These are phyloP conservation scores for Microcyclospora pomicola DNA, from an alignment of 2,329 filamentous ascomycete genomes.

Conservation along the genomic window DNA sequence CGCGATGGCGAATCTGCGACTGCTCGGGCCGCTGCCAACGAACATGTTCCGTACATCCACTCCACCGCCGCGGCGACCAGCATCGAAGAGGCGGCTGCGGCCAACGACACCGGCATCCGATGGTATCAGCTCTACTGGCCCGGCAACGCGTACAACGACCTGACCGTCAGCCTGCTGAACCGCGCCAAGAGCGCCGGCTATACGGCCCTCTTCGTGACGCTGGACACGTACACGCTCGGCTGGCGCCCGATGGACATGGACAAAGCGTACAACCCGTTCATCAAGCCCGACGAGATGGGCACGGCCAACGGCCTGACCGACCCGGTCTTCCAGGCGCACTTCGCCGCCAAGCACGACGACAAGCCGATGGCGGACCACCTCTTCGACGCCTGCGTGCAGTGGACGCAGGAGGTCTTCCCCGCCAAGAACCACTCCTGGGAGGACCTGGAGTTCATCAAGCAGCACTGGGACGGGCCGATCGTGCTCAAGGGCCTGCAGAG, in stretches of 20 bases:
- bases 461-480: constrained; percentile 64
- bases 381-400: no score
- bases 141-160: constrained; percentile 45
- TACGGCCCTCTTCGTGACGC: constrained; percentile 52
- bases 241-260: constrained; percentile 44
- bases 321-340: constrained; percentile 40
- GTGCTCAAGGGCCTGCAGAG: constrained; percentile 93
- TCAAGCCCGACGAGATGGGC: constrained; percentile 30
- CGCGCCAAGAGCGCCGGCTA: constrained; percentile 50
- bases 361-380: no score
- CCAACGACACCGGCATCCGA: constrained; percentile 37
- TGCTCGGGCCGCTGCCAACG: constrained; percentile 45
- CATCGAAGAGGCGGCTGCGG: constrained; percentile 53
- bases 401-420: no score
- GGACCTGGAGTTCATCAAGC: constrained; percentile 43
- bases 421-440: constrained; percentile 34
- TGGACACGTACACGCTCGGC: constrained; percentile 55
- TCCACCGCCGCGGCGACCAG: constrained; percentile 49
- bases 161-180: constrained; percentile 49
- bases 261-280: constrained; percentile 12
- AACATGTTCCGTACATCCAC: constrained; percentile 51
- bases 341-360: no score
- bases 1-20: constrained; percentile 49
- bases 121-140: constrained; percentile 74
- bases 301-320: constrained; percentile 52